Base-by-base conservation (phyloP, 768 basidiomycete genomes). In the Pisolithus microcarpus region DNA sequence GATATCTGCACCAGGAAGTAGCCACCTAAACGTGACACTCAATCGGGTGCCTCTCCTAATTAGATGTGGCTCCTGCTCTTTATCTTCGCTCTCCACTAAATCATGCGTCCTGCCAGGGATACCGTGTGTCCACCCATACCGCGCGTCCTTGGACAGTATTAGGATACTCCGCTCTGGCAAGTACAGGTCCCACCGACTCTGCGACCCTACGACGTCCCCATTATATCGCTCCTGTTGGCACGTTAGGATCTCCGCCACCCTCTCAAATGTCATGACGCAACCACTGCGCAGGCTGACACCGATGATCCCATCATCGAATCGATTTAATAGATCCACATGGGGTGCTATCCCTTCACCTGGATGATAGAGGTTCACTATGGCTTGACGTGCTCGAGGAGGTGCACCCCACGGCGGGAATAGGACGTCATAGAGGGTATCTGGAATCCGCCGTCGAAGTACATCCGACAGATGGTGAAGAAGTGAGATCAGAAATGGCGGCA, bases 341-440 rank as follows among this genome's bases (percentile, higher is more conserved):
- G 90, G 78, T 0, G 82, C 72, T 56, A 98, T 97, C 10, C 94
- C 94, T 64, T 92, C 82, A 7, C 94, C 94, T 0, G 92, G 90
- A 19, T 71, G 70, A 64, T 98, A 98, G 1, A 93, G 72, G 64
- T 97, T 98, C 48, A 97, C 58, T 50, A 97, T 98, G 1, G 82
- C 88, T 62, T 97, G 93, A 24, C 91, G 76, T 0, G 88, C 84
- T 23, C 66, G 53, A 48, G 68, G 65, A 28, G 75, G 68, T 40
- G 61, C 56, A 5, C 54, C 52, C 16, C 57, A 56, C 1, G 63
- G 55, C 1, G 85, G 83, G 59, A 91, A 91, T 21, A 91, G 72
- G 18, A 88, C 71, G 7, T 65, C 59, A 54, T 84, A 75, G 0
- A 73, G 76, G 24, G 71, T 63, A 2, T 60, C 45, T 0, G 85